Conservation (phyloP, 2,329 filamentous ascomycete species). For the Venturia oleaginea region DNA sequence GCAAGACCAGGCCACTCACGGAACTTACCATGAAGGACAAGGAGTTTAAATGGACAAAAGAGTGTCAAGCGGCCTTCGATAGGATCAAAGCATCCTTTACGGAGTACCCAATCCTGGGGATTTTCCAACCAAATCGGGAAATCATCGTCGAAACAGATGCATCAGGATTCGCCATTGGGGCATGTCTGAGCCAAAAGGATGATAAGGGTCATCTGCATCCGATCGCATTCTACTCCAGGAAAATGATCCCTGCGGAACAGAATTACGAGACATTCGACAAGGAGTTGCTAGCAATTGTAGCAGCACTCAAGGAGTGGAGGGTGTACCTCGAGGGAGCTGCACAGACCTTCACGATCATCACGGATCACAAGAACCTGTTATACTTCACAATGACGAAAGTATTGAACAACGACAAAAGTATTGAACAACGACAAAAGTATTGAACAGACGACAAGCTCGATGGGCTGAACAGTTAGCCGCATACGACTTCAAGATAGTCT, state of each 20-base stretch:
- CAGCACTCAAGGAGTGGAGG: background rate
- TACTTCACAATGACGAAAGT: no score
- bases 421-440: constrained; percentile 18
- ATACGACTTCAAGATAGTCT: constrained; percentile 12
- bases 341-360: constrained; percentile 17
- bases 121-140: background rate
- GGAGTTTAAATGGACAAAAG: background rate
- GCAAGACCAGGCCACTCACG: background rate
- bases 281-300: constrained; percentile 9
- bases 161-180: background rate
- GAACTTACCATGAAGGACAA: background rate
- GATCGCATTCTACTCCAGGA: constrained; percentile 8
- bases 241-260: background rate
- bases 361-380: constrained; percentile 22
- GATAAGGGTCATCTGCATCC: constrained; percentile 1
- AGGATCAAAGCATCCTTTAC: background rate
- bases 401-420: no score
- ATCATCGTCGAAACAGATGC: constrained; percentile 7
- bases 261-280: no score
- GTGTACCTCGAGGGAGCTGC: constrained; percentile 9
- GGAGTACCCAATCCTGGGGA: constrained; percentile 5
- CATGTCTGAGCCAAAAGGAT: background rate
- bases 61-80: background rate
- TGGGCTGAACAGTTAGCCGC: constrained; percentile 17
- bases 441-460: constrained; percentile 19